Conservation (phyloP, 2,329 filamentous ascomycete species). For the Incumbomyces lentus region DNA sequence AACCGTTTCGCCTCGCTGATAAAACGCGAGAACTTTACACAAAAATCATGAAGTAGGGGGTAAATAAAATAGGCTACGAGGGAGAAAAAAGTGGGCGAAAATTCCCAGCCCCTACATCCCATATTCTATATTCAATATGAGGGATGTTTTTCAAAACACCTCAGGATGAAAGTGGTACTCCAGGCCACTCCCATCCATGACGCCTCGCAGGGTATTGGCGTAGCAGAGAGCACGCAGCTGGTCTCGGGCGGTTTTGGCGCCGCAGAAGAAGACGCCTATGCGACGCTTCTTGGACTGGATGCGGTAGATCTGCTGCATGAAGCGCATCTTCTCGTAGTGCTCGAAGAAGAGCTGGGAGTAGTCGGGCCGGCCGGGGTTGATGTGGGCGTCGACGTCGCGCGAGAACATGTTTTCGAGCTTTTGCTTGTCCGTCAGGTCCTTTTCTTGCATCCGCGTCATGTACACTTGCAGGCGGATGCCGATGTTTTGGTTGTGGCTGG, state of each 20-base stretch:
- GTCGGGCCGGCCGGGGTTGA: not conserved
- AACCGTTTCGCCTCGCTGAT: no score
- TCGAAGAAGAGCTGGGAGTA: not conserved
- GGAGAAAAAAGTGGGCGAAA: no score
- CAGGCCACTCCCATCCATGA: constrained; percentile 4
- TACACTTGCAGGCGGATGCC: not conserved
- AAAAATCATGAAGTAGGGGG: no score
- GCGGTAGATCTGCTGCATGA: constrained; percentile 1
- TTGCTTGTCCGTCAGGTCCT: not conserved
- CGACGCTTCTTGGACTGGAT: not conserved
- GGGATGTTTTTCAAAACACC: not conserved
- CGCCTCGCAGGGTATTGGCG: not conserved
- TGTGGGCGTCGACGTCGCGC: not conserved
- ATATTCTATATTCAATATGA: no score
- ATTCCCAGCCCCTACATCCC: no score
- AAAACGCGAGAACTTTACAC: no score
- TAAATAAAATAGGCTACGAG: no score
- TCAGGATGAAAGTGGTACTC: constrained; percentile 6
- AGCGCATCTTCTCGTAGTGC: constrained; percentile 1
- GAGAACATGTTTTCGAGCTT: not conserved
- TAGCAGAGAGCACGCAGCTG: not conserved
- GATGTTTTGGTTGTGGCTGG: not conserved
- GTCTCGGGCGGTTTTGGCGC: not conserved
- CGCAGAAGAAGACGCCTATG: constrained; percentile 6
- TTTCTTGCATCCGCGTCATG: not conserved